Base-by-base conservation (phyloP, 75 land plant genomes). In the Cunninghamia lanceolata region DNA sequence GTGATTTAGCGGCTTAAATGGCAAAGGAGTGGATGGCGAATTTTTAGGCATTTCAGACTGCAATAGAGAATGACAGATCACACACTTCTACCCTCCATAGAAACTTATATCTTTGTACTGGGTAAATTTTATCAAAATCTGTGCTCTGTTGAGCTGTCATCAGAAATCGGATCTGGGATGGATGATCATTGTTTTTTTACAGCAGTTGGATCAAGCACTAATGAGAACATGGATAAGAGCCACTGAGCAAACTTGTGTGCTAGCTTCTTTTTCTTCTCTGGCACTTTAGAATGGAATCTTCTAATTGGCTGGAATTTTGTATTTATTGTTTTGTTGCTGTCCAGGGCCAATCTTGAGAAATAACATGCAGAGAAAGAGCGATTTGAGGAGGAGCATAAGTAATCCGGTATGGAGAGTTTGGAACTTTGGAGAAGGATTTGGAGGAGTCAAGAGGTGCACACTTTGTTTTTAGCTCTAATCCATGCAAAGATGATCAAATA, bases 101-200 rank as follows among this genome's bases (percentile, higher is more conserved):
- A 79, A 98, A 97, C 87, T 93, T 96, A 25, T 93, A 96, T 34
- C 92, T 98, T 47, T 71, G 96, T 88, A 9, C 90, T 98, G 71
- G 99, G 95, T 89, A 97, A 95, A 85, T 98, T 98, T 87, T 98
- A 98, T 83, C 92, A 90, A 59, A 98, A 98, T 86, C 88, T 98
- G 14, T 89, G 86, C 13, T 91, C 91, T 86, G 97, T 96, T 59
- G 99, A 97, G 71, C 97, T 98, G 4, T 98, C 99, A 88, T 94
- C 99, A 40, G 90, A 95, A 86, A 90, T 93, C 86, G 99, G 99
- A 83, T 88, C 88, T 63, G 97, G 99, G 36, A 88, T 95, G 88
- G 91, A 87, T 25, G 94, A 88, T 11, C 52, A 50, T 13, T 11
- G 52, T 21, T 98, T 96, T 86, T 96, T 98, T 82, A 90, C 92